Evolutionary conservation across 192 early-diverging fungal genomes (phyloP).

Genomic region (Gigaspora rosea): DNA sequence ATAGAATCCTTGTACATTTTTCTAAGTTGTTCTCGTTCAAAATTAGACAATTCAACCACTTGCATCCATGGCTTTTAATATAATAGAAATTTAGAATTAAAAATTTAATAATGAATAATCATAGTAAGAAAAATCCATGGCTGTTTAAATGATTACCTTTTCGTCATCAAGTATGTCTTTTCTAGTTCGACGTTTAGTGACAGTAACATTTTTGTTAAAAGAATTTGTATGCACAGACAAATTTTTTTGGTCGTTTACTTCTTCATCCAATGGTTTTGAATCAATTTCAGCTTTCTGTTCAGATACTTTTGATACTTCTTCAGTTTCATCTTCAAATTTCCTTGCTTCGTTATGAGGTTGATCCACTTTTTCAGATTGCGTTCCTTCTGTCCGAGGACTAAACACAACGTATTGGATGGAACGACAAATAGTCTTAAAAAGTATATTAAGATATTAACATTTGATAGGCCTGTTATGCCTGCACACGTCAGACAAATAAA

Average conservation of each 20-base stretch:
- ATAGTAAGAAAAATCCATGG: not conserved
- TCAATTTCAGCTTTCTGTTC: not conserved
- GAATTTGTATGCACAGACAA: not conserved
- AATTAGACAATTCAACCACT: conserved; percentile 61
- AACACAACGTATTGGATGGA: not conserved
- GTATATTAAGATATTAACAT: conserved; percentile 10
- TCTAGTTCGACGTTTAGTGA: not conserved
- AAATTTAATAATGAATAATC: not conserved
- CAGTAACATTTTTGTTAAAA: not conserved
- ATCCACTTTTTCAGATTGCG: not conserved
- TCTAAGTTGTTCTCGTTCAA: conserved; percentile 55
- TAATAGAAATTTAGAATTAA: not conserved
- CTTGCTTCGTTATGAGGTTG: not conserved
- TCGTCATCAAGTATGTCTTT: conserved; percentile 3
- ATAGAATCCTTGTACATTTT: conserved; percentile 18
- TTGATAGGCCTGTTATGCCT: conserved; percentile 4
- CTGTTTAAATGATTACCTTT: not conserved
- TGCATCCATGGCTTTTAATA: conserved; percentile 64
- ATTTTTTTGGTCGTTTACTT: not conserved
- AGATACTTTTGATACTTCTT: not conserved
- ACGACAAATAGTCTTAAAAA: conserved; percentile 18
- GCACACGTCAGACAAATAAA: too few species aligned
- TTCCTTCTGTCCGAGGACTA: conserved; percentile 5
- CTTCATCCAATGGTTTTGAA: not conserved
- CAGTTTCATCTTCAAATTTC: not conserved